Percentiles rank a stretch among this genome's conserved stretches.
Conservation (phyloP, 2,329 filamentous ascomycete species). For the Pseudogymnoascus sp. region DNA sequence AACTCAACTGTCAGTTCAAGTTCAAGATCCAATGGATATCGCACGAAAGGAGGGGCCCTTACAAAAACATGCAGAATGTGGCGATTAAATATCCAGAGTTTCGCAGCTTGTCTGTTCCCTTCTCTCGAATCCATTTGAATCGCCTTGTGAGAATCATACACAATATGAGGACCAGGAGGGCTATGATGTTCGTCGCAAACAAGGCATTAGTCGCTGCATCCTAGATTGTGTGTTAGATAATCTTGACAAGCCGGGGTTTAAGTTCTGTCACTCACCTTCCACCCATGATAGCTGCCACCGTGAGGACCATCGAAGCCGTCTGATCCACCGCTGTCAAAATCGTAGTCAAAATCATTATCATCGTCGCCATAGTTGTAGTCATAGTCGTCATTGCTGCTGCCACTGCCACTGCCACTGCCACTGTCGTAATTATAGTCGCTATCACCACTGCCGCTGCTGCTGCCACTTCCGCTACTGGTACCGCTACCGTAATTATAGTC, state of each 20-base stretch:
- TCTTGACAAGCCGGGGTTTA: neutral
- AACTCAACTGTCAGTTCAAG: neutral
- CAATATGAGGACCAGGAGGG: neutral
- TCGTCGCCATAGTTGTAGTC: neutral
- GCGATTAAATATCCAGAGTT: neutral
- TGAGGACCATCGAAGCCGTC: no score
- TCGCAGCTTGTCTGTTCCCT: slow-evolving; percentile 1
- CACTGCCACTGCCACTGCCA: neutral
- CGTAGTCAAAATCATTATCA: neutral
- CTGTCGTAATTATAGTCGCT: neutral
- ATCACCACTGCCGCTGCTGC: neutral
- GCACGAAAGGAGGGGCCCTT: neutral
- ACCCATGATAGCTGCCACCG: neutral
- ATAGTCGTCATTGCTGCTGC: neutral
- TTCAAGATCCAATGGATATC: neutral
- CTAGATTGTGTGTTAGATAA: neutral
- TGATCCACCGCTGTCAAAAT: neutral
- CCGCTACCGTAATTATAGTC: neutral
- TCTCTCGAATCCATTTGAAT: slow-evolving; percentile 5
- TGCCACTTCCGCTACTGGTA: neutral
- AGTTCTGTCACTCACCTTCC: neutral
- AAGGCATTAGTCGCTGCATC: neutral
- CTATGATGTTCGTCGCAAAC: neutral
- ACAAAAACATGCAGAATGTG: neutral
- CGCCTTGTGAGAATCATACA: slow-evolving; percentile 1